Percentiles rank a stretch among this genome's conserved stretches.
phyloP scores from a whole-genome alignment of 331 rosid species.

The Erythrophleum ivorense region DNA sequence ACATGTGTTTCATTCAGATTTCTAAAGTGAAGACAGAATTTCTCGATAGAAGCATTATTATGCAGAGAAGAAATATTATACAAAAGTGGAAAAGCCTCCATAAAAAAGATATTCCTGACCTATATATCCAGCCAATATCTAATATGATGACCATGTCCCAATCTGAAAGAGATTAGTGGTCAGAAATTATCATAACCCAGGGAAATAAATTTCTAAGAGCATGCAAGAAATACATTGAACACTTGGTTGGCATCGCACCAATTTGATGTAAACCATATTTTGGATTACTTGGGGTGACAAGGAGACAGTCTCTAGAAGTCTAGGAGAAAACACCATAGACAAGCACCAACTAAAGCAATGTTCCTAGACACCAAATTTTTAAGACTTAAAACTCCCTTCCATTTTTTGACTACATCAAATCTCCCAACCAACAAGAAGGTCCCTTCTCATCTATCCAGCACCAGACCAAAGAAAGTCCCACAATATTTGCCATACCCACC shows the following conservation, averaged over 20 bases:
- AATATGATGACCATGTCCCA: not conserved
- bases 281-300: not conserved
- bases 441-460: not conserved
- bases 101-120: not conserved
- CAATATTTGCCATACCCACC: not conserved
- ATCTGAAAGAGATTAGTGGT: not conserved
- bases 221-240: not conserved
- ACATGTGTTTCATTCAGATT: no score
- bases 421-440: not conserved
- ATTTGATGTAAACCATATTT: not conserved
- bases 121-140: not conserved
- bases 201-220: not conserved
- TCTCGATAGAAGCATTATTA: not conserved
- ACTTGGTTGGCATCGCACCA: not conserved
- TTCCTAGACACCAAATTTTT: not conserved
- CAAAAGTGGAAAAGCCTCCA: not conserved
- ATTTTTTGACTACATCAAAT: not conserved
- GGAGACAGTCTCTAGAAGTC: not conserved
- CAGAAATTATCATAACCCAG: not conserved
- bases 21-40: not conserved
- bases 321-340: not conserved
- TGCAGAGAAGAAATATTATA: not conserved
- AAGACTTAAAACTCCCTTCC: not conserved
- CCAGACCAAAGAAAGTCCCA: not conserved
- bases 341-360: not conserved